Evolutionary conservation across 1,284 basidiomycete genomes (phyloP), one percentile per base, ranked within the genome.

Genomic region (Apiotrichum domesticum): DNA sequence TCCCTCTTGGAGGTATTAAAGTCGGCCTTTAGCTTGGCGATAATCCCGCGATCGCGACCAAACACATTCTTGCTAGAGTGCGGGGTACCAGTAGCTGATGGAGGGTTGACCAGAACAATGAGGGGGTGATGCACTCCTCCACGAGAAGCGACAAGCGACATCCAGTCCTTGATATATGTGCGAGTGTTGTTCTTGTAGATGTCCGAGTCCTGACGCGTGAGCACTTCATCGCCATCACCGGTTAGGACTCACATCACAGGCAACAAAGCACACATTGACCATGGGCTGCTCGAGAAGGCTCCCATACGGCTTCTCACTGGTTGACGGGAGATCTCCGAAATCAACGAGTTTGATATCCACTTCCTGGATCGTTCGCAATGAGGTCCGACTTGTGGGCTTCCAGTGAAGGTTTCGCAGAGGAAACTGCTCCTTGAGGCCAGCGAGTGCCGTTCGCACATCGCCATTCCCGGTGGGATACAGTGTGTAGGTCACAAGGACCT

Each of bases 111-210:
- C 63, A 93, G 86, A 2, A 96, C 80, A 56, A 96, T 88, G 49
- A 93, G 79, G 84, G 92, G 95, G 75, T 95, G 90, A 68, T 91
- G 88, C 0, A 64, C 67, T 67, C 86, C 84, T 75, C 85, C 88
- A 59, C 85, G 80, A n/a, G 84, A 78, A 34, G 80, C 78, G 33
- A 92, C 79, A 2, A 81, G 76, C 3, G 81, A 80, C 55, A 91
- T 85, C 94, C 94, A 98, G 62, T 95, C 90, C 67, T 89, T 88
- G 62, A 97, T 87, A 70, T 94, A 90, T 62, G 86, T 88, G 68
- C 85, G 86, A 14, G 88, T 81, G 2, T 82, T 82, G 42, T 81
- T 82, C 68, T 86, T 87, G 79, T 98, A 98, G 3, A 80, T 79
- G 51, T 97, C 94, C 57, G 80, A 84, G 71, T 95, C 90, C 92